phyloP scores from a whole-genome alignment of 208 protist species.

The Acanthamoeba castellanii region DNA sequence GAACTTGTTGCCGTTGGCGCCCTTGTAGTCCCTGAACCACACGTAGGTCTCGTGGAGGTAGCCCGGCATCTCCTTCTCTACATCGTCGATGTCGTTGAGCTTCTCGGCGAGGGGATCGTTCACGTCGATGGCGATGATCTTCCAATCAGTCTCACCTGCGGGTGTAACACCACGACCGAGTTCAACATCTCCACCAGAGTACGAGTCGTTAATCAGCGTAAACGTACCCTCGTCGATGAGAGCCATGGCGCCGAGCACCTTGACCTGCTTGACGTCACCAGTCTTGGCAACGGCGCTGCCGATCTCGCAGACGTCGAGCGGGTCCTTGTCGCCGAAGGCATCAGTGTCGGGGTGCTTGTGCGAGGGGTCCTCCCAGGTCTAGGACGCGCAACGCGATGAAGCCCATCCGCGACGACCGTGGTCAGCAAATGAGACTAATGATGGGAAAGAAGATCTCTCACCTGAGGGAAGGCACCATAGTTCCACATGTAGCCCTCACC shows the following conservation, averaged over 20 bases:
- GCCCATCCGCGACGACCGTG: background rate
- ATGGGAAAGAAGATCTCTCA: background rate
- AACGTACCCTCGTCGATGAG: slow-evolving; percentile 88
- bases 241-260: slow-evolving; percentile 87
- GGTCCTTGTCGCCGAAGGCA: slow-evolving; percentile 89
- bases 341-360: slow-evolving; percentile 82
- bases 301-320: slow-evolving; percentile 89
- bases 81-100: slow-evolving; percentile 89
- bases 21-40: slow-evolving; percentile 91
- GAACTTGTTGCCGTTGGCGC: slow-evolving; percentile 89
- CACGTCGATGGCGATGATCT: slow-evolving; percentile 88
- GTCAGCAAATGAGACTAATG: background rate
- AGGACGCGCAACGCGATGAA: background rate
- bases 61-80: slow-evolving; percentile 85
- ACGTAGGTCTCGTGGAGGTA: slow-evolving; percentile 85
- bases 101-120: slow-evolving; percentile 86
- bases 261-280: slow-evolving; percentile 83
- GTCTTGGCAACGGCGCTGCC: slow-evolving; percentile 64
- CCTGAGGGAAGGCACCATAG: slow-evolving; percentile 88
- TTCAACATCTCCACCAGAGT: background rate
- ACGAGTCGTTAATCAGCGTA: too few species aligned
- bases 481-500: slow-evolving; percentile 90
- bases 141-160: slow-evolving; percentile 90
- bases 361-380: slow-evolving; percentile 89
- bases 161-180: background rate